A percentile compares a stretch with the other conserved stretches of the same genome.
These are phyloP conservation scores for Vinca minor DNA, from an alignment of 257 asterid genomes.

Conservation along the genomic window DNA sequence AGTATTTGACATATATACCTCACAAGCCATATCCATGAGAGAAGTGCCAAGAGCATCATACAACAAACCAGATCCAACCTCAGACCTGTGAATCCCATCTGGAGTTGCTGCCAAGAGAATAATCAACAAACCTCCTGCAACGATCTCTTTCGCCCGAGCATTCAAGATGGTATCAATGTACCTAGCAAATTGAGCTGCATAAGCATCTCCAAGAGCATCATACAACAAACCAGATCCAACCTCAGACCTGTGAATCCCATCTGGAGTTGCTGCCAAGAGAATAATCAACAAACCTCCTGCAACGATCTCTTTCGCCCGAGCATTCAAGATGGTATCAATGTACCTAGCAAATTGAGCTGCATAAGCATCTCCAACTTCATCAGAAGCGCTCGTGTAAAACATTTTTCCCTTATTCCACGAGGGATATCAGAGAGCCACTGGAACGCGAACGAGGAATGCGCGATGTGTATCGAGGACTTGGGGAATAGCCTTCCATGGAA, in stretches of 20 bases:
- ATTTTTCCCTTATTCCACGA: constrained; percentile 16
- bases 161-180: too few species aligned
- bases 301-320: constrained; percentile 20
- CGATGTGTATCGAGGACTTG: not conserved
- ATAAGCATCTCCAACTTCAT: constrained; percentile 13
- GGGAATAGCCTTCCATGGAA: constrained; percentile 19
- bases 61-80: too few species aligned
- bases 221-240: not conserved
- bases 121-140: too few species aligned
- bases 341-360: constrained; percentile 14
- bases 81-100: too few species aligned
- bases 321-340: constrained; percentile 9
- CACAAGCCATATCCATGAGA: constrained; percentile 26
- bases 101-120: too few species aligned
- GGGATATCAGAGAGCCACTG: constrained; percentile 24
- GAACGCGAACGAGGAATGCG: constrained; percentile 14
- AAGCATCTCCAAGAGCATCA: too few species aligned
- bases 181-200: too few species aligned
- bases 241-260: not conserved
- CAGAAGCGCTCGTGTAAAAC: constrained; percentile 1
- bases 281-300: constrained; percentile 8
- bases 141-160: too few species aligned
- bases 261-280: not conserved
- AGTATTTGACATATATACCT: constrained; percentile 14
- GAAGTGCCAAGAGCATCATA: constrained; percentile 7